phyloP scores from a whole-genome alignment of 2,329 filamentous ascomycete genomes.

The Hirsutella minnesotensis region DNA sequence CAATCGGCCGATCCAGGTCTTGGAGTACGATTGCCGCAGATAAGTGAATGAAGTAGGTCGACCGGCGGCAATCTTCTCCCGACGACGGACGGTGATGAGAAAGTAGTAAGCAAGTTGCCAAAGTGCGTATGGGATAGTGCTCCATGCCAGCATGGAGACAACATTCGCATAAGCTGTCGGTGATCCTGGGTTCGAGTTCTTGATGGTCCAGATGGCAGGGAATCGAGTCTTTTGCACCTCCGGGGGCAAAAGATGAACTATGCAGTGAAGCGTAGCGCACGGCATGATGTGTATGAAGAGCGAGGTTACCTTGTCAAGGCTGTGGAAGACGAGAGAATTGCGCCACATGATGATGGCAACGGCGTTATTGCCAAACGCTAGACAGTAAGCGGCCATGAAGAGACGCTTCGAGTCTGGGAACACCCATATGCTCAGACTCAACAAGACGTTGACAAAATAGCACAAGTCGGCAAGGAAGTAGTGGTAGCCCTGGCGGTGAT shows the following conservation, averaged over 20 bases:
- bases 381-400: constrained; percentile 83
- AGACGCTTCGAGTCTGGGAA: constrained; percentile 85
- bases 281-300: constrained; percentile 99
- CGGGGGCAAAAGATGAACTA: constrained; percentile 68
- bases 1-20: constrained; percentile 75
- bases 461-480: constrained; percentile 96
- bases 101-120: constrained; percentile 94
- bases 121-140: constrained; percentile 78
- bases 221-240: constrained; percentile 59
- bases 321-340: constrained; percentile 96
- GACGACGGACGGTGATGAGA: constrained; percentile 87
- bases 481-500: constrained; percentile 83
- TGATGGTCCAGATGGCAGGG: constrained; percentile 77
- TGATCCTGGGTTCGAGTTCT: constrained; percentile 53
- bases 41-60: constrained; percentile 96
- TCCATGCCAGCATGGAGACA: constrained; percentile 83
- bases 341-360: constrained; percentile 98
- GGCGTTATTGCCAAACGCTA: constrained; percentile 93
- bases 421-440: constrained; percentile 73
- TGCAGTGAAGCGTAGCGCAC: constrained; percentile 81
- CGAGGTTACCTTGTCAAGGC: constrained; percentile 93
- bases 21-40: constrained; percentile 84
- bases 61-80: constrained; percentile 90
- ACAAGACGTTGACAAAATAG: constrained; percentile 91
- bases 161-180: constrained; percentile 69